These are phyloP conservation scores for Monascus ruber DNA, from an alignment of 2,329 filamentous ascomycete genomes.

Conservation along the genomic window DNA sequence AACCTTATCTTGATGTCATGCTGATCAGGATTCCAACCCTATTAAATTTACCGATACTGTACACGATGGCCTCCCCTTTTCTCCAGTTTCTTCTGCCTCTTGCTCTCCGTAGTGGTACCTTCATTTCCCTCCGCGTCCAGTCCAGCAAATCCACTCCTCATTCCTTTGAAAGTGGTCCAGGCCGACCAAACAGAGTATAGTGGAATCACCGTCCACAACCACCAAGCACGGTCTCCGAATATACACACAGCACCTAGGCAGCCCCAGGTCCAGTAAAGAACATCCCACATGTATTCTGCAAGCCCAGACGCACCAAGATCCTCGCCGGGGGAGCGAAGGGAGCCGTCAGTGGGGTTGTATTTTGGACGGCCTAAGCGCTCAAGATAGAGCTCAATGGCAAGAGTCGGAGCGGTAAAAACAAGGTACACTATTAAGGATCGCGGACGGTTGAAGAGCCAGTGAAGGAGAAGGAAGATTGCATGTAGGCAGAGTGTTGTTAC, in stretches of 20 bases:
- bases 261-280: slow-evolving; percentile 87
- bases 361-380: slow-evolving; percentile 73
- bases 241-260: slow-evolving; percentile 60
- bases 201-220: slow-evolving; percentile 45
- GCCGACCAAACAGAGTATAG: slow-evolving; percentile 37
- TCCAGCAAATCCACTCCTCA: slow-evolving; percentile 34
- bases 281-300: slow-evolving; percentile 97
- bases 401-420: slow-evolving; percentile 60
- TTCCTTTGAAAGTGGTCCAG: slow-evolving; percentile 35
- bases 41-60: slow-evolving; percentile 26
- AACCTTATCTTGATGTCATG: no score
- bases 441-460: slow-evolving; percentile 52
- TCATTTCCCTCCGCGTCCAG: slow-evolving; percentile 17
- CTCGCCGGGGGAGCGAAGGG: slow-evolving; percentile 69
- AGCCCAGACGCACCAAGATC: slow-evolving; percentile 78
- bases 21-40: not conserved
- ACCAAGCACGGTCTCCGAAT: slow-evolving; percentile 72
- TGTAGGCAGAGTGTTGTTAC: slow-evolving; percentile 63
- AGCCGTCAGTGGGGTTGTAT: slow-evolving; percentile 50
- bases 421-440: slow-evolving; percentile 56
- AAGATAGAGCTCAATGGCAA: slow-evolving; percentile 73
- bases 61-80: slow-evolving; percentile 37
- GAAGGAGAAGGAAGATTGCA: slow-evolving; percentile 59
- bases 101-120: slow-evolving; percentile 28
- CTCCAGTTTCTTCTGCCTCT: slow-evolving; percentile 43